phyloP scores from a whole-genome alignment of 768 basidiomycete species.

The Mycena latifolia region DNA sequence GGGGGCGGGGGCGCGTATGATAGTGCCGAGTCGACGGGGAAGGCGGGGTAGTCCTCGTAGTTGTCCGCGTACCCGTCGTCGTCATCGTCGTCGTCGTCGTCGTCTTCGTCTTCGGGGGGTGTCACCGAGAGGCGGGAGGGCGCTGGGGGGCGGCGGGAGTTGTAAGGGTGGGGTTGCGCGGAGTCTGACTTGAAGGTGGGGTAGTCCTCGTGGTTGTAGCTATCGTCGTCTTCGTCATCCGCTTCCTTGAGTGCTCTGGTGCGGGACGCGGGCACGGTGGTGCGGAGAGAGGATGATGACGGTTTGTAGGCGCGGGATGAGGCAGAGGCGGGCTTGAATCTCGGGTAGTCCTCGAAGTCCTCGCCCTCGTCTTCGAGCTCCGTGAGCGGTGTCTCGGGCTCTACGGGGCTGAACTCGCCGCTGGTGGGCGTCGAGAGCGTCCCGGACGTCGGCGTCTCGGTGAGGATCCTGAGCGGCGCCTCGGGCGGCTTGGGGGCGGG shows the following conservation, averaged over 20 bases:
- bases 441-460: conserved; percentile 18
- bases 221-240: background rate
- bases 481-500: conserved; percentile 13
- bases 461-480: conserved; percentile 13
- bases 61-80: background rate
- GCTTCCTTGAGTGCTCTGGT: background rate
- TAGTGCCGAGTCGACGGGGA: background rate
- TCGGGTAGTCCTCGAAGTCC: conserved; percentile 29
- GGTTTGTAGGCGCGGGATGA: background rate
- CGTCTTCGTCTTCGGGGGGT: background rate
- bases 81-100: background rate
- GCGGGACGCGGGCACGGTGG: no score
- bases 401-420: conserved; percentile 19
- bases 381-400: conserved; percentile 33
- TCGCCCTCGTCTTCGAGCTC: conserved; percentile 31
- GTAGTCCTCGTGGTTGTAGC: background rate
- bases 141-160: background rate
- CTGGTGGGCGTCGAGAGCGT: conserved; percentile 30
- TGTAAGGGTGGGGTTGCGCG: background rate
- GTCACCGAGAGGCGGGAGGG: background rate
- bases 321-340: conserved; percentile 14
- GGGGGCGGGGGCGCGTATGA: background rate
- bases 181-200: background rate
- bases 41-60: background rate
- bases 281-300: no score